Conservation (phyloP, 257 asterid genomes). For the Solanum chmielewskii region DNA sequence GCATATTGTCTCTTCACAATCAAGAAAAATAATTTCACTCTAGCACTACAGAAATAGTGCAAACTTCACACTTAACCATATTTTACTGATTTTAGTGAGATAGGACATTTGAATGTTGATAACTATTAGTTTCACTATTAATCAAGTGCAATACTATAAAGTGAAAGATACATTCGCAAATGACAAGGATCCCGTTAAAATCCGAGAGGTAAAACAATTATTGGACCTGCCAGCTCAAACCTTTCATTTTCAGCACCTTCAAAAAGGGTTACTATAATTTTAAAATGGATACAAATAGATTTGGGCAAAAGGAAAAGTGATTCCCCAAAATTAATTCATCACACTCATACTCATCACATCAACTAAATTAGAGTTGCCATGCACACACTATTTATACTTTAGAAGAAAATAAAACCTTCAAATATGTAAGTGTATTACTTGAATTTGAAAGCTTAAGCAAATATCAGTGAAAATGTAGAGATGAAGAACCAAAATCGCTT, state of each 20-base stretch:
- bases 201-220: conserved; percentile 59
- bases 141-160: not conserved
- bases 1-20: not conserved
- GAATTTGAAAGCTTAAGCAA: no score
- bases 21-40: not conserved
- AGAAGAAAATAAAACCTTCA: no score
- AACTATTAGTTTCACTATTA: not conserved
- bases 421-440: no score
- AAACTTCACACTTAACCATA: not conserved
- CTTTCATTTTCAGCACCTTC: conserved; percentile 75
- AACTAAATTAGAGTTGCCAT: no score
- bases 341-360: no score
- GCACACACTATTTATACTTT: no score
- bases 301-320: no score
- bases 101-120: not conserved
- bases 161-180: conserved; percentile 53
- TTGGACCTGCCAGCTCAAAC: conserved; percentile 62
- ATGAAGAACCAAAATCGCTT: no score
- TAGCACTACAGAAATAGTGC: not conserved
- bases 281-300: no score
- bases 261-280: conserved; percentile 24
- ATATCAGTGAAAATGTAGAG: no score
- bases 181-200: conserved; percentile 83
- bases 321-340: no score
- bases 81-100: not conserved